Conservation (phyloP, 345 rosid species). For the Draba incana region DNA sequence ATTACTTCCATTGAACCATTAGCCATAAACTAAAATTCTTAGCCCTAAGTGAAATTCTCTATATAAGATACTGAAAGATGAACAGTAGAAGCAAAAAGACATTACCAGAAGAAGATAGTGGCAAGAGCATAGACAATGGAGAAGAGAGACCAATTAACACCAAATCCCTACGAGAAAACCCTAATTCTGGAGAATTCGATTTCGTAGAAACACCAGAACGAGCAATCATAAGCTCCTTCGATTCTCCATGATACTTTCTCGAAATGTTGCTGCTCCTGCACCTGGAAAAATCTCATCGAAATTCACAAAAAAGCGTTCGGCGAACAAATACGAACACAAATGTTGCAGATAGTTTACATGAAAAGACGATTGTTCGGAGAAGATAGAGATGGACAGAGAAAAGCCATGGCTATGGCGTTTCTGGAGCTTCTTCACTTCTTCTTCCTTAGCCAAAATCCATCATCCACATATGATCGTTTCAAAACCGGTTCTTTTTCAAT, state of each 20-base stretch:
- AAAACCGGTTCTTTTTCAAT: neutral
- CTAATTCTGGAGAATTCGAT: slow-evolving; percentile 35
- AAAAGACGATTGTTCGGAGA: slow-evolving; percentile 35
- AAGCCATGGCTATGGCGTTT: slow-evolving; percentile 47
- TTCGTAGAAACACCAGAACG: slow-evolving; percentile 47
- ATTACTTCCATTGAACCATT: neutral
- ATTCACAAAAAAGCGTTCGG: neutral
- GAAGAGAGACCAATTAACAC: slow-evolving; percentile 65
- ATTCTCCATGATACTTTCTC: slow-evolving; percentile 49
- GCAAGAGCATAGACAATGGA: slow-evolving; percentile 53
- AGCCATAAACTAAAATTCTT: neutral
- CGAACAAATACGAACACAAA: neutral
- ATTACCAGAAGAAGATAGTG: slow-evolving; percentile 53
- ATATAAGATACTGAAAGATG: neutral
- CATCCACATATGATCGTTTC: neutral
- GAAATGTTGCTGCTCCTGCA: slow-evolving; percentile 42
- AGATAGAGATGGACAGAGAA: slow-evolving; percentile 49
- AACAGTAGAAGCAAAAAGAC: neutral
- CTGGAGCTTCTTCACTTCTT: slow-evolving; percentile 16
- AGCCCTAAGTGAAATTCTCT: neutral
- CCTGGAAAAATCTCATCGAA: slow-evolving; percentile 29
- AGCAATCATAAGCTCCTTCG: slow-evolving; percentile 37
- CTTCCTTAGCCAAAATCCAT: slow-evolving; percentile 44
- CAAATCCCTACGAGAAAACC: slow-evolving; percentile 69
- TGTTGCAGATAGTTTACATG: slow-evolving; percentile 36